Conservation (phyloP, 768 basidiomycete species). For the Lactarius tabidus region DNA sequence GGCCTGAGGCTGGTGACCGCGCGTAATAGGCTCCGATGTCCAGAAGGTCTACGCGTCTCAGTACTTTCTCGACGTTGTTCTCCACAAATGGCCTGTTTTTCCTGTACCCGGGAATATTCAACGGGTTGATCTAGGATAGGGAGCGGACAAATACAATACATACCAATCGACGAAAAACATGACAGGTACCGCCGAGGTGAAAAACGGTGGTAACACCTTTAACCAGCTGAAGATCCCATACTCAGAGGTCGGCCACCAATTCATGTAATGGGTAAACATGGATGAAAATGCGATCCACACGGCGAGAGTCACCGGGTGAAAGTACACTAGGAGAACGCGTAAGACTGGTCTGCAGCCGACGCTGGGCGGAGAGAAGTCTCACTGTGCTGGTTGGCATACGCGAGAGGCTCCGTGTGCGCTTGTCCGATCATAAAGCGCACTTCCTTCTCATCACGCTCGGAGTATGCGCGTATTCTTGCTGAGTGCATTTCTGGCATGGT, state of each 20-base stretch:
- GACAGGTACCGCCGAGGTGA: slow-evolving; percentile 55
- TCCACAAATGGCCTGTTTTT: slow-evolving; percentile 68
- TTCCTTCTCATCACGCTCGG: slow-evolving; percentile 50
- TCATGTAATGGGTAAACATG: slow-evolving; percentile 53
- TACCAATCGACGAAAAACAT: slow-evolving; percentile 72
- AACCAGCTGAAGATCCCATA: slow-evolving; percentile 50
- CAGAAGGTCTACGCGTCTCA: slow-evolving; percentile 53
- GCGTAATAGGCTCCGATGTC: slow-evolving; percentile 54
- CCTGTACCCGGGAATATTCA: slow-evolving; percentile 38
- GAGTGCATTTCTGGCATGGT: slow-evolving; percentile 23
- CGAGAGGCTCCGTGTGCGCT: slow-evolving; percentile 61
- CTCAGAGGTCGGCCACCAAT: slow-evolving; percentile 61
- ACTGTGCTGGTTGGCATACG: slow-evolving; percentile 63
- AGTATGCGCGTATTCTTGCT: slow-evolving; percentile 53
- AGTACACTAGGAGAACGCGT: slow-evolving; percentile 41
- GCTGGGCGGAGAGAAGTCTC: slow-evolving; percentile 17
- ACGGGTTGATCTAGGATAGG: background rate
- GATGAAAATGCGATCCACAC: slow-evolving; percentile 60
- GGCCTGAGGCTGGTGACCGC: slow-evolving; percentile 56
- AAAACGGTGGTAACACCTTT: slow-evolving; percentile 61
- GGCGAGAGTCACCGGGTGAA: slow-evolving; percentile 54
- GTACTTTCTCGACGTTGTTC: slow-evolving; percentile 43
- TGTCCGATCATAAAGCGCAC: slow-evolving; percentile 64
- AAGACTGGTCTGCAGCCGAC: background rate
- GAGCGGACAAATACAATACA: slow-evolving; percentile 25